A percentile compares a stretch with the other conserved stretches of the same genome.
Conservation (phyloP, 176 grass and related monocot species). For the Musa troglodytarum region DNA sequence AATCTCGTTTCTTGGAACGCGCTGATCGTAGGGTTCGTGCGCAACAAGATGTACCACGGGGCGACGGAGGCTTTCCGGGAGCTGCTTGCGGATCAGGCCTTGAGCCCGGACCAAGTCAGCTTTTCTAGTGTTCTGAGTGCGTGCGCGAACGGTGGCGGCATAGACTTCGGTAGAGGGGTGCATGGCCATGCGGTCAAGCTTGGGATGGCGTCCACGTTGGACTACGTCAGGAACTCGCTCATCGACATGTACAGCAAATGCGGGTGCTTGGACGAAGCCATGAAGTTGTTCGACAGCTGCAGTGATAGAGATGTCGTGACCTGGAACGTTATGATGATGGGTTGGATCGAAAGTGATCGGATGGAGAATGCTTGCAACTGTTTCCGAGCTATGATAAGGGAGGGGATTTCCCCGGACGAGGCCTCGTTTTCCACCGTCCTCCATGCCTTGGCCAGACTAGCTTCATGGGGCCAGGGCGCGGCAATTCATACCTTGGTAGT, state of each 20-base stretch:
- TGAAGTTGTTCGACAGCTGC: slow-evolving; percentile 24
- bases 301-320: slow-evolving; percentile 41
- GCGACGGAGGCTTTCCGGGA: slow-evolving; percentile 8
- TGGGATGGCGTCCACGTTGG: slow-evolving; percentile 13
- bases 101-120: slow-evolving; percentile 17
- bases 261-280: slow-evolving; percentile 14
- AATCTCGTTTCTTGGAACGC: slow-evolving; percentile 36
- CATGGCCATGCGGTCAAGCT: slow-evolving; percentile 24
- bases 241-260: slow-evolving; percentile 51
- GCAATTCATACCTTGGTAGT: slow-evolving; percentile 29
- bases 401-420: slow-evolving; percentile 26
- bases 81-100: background rate
- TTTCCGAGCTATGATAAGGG: slow-evolving; percentile 36
- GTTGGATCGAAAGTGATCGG: slow-evolving; percentile 15
- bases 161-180: slow-evolving; percentile 6
- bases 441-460: slow-evolving; percentile 31
- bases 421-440: slow-evolving; percentile 37
- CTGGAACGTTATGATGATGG: slow-evolving; percentile 43
- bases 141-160: background rate
- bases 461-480: slow-evolving; percentile 28
- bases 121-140: slow-evolving; percentile 19
- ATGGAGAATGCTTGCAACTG: slow-evolving; percentile 23
- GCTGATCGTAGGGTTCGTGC: slow-evolving; percentile 32
- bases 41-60: slow-evolving; percentile 21
- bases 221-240: slow-evolving; percentile 43